Evolutionary conservation across 2,329 filamentous ascomycete genomes (phyloP), one percentile per base, ranked within the genome.

Genomic region (Shiraia sp.): DNA sequence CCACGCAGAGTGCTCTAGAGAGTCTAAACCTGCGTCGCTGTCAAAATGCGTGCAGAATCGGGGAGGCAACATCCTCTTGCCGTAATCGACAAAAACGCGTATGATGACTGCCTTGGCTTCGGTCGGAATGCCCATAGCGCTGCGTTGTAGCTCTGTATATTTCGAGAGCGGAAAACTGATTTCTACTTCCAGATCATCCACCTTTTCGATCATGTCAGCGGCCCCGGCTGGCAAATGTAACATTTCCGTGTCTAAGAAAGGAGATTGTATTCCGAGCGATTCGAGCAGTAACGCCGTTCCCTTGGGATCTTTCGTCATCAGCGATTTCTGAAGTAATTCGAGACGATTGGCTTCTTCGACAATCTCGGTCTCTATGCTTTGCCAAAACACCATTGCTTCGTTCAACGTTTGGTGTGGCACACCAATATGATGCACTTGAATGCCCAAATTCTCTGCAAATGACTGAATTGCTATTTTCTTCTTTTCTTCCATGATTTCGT

Each of bases 31-130:
- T 10, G 24, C 23, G 8, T 65, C 60, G 12, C 42, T 57, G 34
- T 60, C 49, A 24, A 64, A 57, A 37, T 68, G 64, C 8, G 59
- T 14, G 26, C 64, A 68, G 27, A 67, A 68, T 1, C 19, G 19
- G 19, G 45, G 40, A 6, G 54, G 42, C 1, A 53, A 42, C 10
- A 46, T 32, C 1, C 34, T 31, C 7, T 36, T 38, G 2, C 24
- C 32, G 31, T 36, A 32, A 14, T 52, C 47, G 4, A 60, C 17
- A n/a, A 35, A 49, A 1, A 68, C 28, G 4, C 62, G 55, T n/a
- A 67, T 32, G 13, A 63, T 32, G 2, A 66, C 27, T 9, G 42
- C 56, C 3, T 55, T 57, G 6, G 63, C 57, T 3, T 22, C 33
- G 10, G 30, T 32, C 6, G 55, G 57, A 2, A 60, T 33, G 13